phyloP scores from a whole-genome alignment of 495 filamentous ascomycete genomes.

The Hypoxylon perforatum region DNA sequence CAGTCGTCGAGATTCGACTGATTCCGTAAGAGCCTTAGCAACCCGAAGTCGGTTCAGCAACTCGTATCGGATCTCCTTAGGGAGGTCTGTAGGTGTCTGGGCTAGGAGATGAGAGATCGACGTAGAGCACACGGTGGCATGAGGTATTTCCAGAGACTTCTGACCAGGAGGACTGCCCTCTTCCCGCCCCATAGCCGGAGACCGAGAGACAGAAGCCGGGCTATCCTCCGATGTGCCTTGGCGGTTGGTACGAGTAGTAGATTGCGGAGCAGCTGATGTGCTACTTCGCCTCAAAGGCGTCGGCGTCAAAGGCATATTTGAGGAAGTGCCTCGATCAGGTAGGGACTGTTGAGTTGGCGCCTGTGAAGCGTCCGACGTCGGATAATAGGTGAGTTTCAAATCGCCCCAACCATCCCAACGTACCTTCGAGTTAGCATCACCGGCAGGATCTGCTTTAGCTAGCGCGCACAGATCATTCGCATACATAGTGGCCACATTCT shows the following conservation, averaged over 20 bases:
- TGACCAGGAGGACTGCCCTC: conserved; percentile 62
- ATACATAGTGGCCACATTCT: conserved; percentile 66
- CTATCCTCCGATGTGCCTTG: conserved; percentile 52
- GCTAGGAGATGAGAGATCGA: conserved; percentile 75
- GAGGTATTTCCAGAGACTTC: conserved; percentile 77
- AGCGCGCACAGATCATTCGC: conserved; percentile 82
- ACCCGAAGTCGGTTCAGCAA: conserved; percentile 84
- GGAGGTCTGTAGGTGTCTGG: conserved; percentile 71
- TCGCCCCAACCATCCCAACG: conserved; percentile 63
- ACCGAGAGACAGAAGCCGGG: conserved; percentile 43
- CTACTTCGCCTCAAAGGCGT: conserved; percentile 61
- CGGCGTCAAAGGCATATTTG: conserved; percentile 52
- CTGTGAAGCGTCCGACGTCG: conserved; percentile 43
- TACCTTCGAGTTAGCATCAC: conserved; percentile 36
- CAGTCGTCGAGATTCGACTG: conserved; percentile 73
- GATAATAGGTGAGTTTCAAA: conserved; percentile 60
- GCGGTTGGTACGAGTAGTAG: conserved; percentile 50
- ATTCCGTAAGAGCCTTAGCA: conserved; percentile 77
- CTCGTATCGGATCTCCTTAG: conserved; percentile 81
- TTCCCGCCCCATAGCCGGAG: conserved; percentile 53
- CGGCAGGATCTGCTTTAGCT: conserved; percentile 60
- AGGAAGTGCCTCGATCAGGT: conserved; percentile 34
- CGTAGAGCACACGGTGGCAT: conserved; percentile 68
- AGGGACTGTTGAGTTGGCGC: conserved; percentile 32
- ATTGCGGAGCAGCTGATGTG: conserved; percentile 47